Percentiles rank a stretch among this genome's conserved stretches.
phyloP scores from a whole-genome alignment of 345 rosid genomes.

The Aquilaria sinensis region DNA sequence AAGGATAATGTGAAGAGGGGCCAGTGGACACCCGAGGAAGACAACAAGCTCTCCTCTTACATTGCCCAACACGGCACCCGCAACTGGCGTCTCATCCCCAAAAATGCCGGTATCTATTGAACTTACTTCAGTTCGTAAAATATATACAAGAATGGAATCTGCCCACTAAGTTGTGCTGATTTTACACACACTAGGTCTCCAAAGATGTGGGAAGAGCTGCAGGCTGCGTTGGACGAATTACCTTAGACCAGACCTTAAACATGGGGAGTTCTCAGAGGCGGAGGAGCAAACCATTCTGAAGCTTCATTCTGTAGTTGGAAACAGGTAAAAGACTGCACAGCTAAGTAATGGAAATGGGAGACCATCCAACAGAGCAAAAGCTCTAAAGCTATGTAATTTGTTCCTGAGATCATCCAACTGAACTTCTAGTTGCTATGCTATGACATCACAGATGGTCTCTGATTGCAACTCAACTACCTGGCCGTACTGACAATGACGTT shows the following conservation, averaged over 20 bases:
- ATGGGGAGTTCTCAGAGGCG: conserved; percentile 57
- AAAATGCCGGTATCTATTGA: conserved; percentile 58
- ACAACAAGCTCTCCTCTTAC: conserved; percentile 89
- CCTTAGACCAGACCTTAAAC: conserved; percentile 87
- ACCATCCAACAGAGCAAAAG: background rate
- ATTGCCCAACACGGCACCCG: conserved; percentile 91
- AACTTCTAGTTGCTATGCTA: background rate
- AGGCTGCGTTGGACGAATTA: conserved; percentile 88
- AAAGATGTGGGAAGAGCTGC: conserved; percentile 93
- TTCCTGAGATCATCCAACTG: background rate
- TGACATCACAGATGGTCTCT: conserved; percentile 65
- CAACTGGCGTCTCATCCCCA: conserved; percentile 95
- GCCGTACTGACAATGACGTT: conserved; percentile 89
- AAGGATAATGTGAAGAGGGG: conserved; percentile 91
- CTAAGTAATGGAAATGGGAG: too few relatives aligned
- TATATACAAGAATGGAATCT: background rate
- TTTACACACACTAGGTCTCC: conserved; percentile 43
- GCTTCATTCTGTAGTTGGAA: conserved; percentile 91
- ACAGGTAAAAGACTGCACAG: conserved; percentile 35
- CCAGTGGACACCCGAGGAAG: conserved; percentile 98
- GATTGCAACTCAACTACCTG: conserved; percentile 90
- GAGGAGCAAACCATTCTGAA: conserved; percentile 87
- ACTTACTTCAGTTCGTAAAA: too few relatives aligned
- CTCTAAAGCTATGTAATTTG: background rate
- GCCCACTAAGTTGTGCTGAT: background rate